phyloP scores from a whole-genome alignment of 73 alveolate genomes.

The Uronychia binucleata region DNA sequence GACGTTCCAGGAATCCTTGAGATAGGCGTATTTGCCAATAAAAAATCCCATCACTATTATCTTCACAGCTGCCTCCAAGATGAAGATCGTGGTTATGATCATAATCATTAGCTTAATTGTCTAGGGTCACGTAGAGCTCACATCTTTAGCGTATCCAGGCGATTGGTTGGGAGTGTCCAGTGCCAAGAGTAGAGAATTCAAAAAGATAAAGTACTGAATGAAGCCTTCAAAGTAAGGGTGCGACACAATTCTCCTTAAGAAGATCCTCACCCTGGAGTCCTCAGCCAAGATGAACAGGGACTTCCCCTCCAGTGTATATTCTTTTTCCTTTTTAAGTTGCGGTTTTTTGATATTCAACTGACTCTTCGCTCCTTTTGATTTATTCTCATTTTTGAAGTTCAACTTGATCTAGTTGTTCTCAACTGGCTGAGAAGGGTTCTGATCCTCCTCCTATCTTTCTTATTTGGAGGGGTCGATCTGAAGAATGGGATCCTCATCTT shows the following conservation, averaged over 20 bases:
- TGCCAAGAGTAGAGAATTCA: constrained; percentile 49
- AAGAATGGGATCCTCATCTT: not conserved
- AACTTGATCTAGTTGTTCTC: not conserved
- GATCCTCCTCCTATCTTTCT: not conserved
- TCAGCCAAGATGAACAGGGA: constrained; percentile 42
- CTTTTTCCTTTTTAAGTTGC: constrained; percentile 1
- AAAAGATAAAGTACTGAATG: constrained; percentile 49
- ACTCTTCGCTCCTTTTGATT: not conserved
- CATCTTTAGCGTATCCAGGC: constrained; percentile 1
- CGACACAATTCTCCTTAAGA: constrained; percentile 3
- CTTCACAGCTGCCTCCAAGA: constrained; percentile 48
- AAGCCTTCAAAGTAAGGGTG: constrained; percentile 68
- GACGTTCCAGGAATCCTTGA: constrained; percentile 59
- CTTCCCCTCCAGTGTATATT: constrained; percentile 20
- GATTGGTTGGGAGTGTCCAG: constrained; percentile 54
- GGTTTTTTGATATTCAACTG: constrained; percentile 9
- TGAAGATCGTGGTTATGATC: constrained; percentile 33
- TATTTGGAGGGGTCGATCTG: not conserved
- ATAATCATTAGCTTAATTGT: constrained; percentile 13
- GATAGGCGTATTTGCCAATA: constrained; percentile 36
- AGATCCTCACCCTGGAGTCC: constrained; percentile 13
- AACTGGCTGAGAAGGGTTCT: not conserved
- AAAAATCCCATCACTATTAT: constrained; percentile 56
- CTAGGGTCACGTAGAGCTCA: not conserved
- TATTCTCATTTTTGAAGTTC: not conserved